These are phyloP conservation scores for Eragrostis curvula DNA, from an alignment of 176 grass and related monocot genomes.

Conservation along the genomic window DNA sequence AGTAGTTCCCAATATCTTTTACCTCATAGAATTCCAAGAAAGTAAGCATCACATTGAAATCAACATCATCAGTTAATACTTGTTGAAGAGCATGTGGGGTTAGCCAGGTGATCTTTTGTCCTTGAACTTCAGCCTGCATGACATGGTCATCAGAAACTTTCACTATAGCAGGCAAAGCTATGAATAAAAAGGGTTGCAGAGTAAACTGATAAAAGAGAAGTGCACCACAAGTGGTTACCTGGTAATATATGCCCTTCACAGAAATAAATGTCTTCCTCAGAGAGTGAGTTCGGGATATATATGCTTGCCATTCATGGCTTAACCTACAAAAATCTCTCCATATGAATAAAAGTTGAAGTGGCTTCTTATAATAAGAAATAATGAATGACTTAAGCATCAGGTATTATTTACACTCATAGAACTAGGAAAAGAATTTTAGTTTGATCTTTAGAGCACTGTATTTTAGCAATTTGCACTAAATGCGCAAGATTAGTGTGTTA, in stretches of 20 bases:
- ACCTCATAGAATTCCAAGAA: conserved; percentile 98
- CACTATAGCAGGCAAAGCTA: background rate
- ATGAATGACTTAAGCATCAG: background rate
- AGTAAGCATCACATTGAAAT: conserved; percentile 99
- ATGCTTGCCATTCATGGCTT: conserved; percentile 99
- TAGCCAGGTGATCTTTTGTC: conserved; percentile 96
- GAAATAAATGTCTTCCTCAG: conserved; percentile 94
- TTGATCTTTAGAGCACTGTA: background rate
- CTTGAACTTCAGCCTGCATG: conserved; percentile 95
- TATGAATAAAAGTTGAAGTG: conserved; percentile 24
- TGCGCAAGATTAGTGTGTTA: background rate
- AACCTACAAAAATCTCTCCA: conserved; percentile 61
- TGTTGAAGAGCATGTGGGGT: conserved; percentile 98
- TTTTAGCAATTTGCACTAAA: background rate
- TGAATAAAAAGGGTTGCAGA: background rate
- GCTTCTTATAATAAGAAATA: background rate
- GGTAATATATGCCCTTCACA: conserved; percentile 98
- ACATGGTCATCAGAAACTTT: conserved; percentile 28
- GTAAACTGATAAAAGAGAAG: conserved; percentile 5
- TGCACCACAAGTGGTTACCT: conserved; percentile 48
- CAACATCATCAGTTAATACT: conserved; percentile 86
- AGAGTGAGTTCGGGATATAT: conserved; percentile 84
- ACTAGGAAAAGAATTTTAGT: background rate
- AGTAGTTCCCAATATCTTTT: conserved; percentile 34
- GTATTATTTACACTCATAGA: background rate